Percentiles rank a stretch among this genome's conserved stretches.
These are phyloP conservation scores for Dipteronia dyeriana DNA, from an alignment of 345 rosid genomes.

Conservation along the genomic window DNA sequence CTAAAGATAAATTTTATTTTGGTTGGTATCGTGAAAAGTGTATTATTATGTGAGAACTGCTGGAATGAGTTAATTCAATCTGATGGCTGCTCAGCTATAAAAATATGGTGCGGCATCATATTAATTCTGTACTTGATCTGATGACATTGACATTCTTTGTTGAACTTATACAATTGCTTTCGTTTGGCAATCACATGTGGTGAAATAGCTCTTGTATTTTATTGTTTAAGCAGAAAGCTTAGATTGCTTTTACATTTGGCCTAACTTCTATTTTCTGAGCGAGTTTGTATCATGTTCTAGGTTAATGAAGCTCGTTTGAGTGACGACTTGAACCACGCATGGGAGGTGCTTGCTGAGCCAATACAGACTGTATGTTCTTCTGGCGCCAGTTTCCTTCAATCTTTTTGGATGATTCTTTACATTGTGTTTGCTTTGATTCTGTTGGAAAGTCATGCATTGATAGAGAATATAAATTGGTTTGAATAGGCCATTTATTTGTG, in stretches of 20 bases:
- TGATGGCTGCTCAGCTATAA: neutral
- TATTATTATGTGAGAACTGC: neutral
- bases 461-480: neutral
- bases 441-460: neutral
- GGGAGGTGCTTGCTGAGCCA: slow-evolving; percentile 99
- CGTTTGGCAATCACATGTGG: slow-evolving; percentile 1
- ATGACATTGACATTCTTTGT: slow-evolving; percentile 1
- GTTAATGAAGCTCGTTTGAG: slow-evolving; percentile 75
- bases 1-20: slow-evolving; percentile 4
- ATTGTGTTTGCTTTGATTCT: neutral
- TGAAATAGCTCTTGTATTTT: neutral
- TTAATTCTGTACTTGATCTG: neutral
- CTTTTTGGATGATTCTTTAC: neutral
- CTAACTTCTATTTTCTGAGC: neutral
- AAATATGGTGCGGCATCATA: neutral
- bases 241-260: neutral
- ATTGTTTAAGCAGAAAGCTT: slow-evolving; percentile 9
- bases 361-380: slow-evolving; percentile 73
- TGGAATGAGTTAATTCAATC: neutral
- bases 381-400: neutral
- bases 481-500: neutral
- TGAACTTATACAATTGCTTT: neutral
- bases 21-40: slow-evolving; percentile 1
- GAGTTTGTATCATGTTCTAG: slow-evolving; percentile 33
- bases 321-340: slow-evolving; percentile 77